A percentile compares a stretch with the other conserved stretches of the same genome.
Conservation (phyloP, 1,139 yeast species). For the Saccharomycopsis hybrid region DNA sequence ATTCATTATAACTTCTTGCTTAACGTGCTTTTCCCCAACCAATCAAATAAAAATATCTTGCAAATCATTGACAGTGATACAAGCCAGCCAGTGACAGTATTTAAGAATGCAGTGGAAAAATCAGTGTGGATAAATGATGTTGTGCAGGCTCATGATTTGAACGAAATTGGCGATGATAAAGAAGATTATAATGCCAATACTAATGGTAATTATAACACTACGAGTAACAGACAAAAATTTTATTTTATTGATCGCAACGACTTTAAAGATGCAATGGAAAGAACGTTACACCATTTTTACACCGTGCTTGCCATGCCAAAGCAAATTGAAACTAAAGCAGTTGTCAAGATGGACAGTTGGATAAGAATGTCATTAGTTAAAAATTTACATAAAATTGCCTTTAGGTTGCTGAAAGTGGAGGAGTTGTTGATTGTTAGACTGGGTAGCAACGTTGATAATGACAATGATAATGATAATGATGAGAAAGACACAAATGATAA, state of each 20-base stretch:
- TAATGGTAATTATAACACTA: neutral
- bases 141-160: neutral
- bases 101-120: neutral
- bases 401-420: too few species aligned
- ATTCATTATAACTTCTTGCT: neutral
- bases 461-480: too few species aligned
- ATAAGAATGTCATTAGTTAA: neutral
- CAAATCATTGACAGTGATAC: neutral
- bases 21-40: neutral
- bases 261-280: conserved; percentile 3
- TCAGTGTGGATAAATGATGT: neutral
- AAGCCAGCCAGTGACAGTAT: neutral
- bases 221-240: neutral
- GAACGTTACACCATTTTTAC: neutral
- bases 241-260: neutral
- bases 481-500: too few species aligned
- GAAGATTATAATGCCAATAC: neutral
- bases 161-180: neutral
- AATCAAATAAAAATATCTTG: neutral
- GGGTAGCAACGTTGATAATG: too few species aligned
- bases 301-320: neutral
- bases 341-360: neutral
- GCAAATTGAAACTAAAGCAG: neutral
- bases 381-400: conserved; percentile 1
- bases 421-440: too few species aligned